Evolutionary conservation across 2,329 filamentous ascomycete genomes (phyloP).

Genomic region (Huntiella savannae): DNA sequence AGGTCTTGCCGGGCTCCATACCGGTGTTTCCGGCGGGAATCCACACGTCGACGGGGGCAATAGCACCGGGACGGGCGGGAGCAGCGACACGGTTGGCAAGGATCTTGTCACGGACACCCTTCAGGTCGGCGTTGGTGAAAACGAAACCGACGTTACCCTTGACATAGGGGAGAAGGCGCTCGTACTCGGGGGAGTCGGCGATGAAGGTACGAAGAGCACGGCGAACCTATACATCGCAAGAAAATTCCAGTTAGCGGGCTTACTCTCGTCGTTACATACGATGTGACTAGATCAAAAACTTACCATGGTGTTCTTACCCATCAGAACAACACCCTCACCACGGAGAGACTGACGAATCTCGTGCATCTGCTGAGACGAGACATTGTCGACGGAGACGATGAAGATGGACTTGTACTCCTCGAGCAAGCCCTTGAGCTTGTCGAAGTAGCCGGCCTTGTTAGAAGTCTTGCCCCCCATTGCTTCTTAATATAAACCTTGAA

Average conservation of each 20-base stretch:
- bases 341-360: slow-evolving; percentile 91
- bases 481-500: slow-evolving; percentile 61
- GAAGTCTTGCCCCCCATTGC: slow-evolving; percentile 95
- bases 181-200: slow-evolving; percentile 81
- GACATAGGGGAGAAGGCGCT: slow-evolving; percentile 89
- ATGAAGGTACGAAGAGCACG: slow-evolving; percentile 95
- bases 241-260: too few relatives aligned
- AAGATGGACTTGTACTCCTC: slow-evolving; percentile 96
- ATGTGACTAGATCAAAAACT: slow-evolving; percentile 14
- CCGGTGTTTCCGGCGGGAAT: slow-evolving; percentile 97
- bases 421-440: slow-evolving; percentile 95
- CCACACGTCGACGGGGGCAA: slow-evolving; percentile 86
- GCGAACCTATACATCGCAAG: slow-evolving; percentile 43
- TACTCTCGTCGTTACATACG: too few relatives aligned
- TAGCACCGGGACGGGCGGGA: slow-evolving; percentile 89
- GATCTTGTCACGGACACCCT: slow-evolving; percentile 82
- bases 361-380: slow-evolving; percentile 99
- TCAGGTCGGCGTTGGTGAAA: slow-evolving; percentile 96
- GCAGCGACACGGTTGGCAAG: slow-evolving; percentile 93
- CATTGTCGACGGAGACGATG: slow-evolving; percentile 97
- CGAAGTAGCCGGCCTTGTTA: slow-evolving; percentile 95
- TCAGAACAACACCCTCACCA: slow-evolving; percentile 82
- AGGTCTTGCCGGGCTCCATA: slow-evolving; percentile 99
- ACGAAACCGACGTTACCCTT: slow-evolving; percentile 98
- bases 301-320: slow-evolving; percentile 99